Base-by-base conservation (phyloP, 2,329 filamentous ascomycete species). In the Coleophoma cylindrospora region DNA sequence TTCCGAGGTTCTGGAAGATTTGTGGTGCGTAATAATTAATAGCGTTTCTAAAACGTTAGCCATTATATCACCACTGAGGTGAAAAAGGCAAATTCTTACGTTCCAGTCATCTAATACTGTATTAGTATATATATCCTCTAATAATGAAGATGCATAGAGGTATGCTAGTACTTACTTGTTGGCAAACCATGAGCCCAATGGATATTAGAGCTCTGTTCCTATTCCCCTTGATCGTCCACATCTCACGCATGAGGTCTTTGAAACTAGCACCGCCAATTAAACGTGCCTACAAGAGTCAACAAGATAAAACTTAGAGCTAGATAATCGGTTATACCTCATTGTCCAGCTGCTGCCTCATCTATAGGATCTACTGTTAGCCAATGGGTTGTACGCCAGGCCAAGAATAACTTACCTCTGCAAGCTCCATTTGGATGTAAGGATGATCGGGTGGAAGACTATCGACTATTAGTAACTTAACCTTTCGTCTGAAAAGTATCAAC, bases 1-100 rank as follows among this genome's bases (percentile, higher is more conserved):
- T 74, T 15, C 86, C 86, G 2, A 89, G 72, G 57, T 80, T 75
- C 41, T 70, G 69, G 70, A 89, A 89, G 58, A 89, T 88, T 49
- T 79, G 76, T 0, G 86, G 86, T 0, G 83, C 81, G 40, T 65
- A 65, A 47, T 73, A 77, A 55, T 81, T 75, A 34, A 81, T 68
- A 1, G 73, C 72, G 15, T 79, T 74, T 53, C 77, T 78, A 41
- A 75, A 66, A 36, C 10, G 3, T 11, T 27, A 51, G 57, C 13
- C 54, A 45, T 34, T 17, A 9, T 49, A 9, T 2, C 43, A 40
- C 27, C 4, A 10, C 9, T 27, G 27, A 34, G 17, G n/a, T 12
- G 10, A 44, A 32, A 36, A 34, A 14, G 13, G 46, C 34, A 12
- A 40, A 40, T 10, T 37, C 57, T 38, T 57, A 61, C 47, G 61